These are phyloP conservation scores for Sporobolomyces pararoseus DNA, from an alignment of 768 basidiomycete genomes.

Conservation along the genomic window DNA sequence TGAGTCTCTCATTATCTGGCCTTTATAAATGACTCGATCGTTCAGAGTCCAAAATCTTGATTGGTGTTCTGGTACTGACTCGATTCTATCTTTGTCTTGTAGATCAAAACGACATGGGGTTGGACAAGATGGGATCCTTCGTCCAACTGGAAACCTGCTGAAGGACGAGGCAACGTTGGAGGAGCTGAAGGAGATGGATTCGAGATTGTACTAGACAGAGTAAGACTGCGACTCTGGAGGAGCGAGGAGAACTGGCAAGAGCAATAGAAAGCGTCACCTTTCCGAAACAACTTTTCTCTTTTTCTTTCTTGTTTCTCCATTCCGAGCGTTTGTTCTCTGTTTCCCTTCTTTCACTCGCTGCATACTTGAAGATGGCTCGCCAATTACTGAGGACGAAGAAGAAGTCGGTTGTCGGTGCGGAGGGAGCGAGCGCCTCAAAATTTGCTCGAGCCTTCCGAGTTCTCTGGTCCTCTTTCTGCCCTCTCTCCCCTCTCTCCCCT, in stretches of 20 bases:
- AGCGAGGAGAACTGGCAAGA: slow-evolving; percentile 33
- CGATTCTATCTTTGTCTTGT: not conserved
- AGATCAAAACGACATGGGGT: slow-evolving; percentile 68
- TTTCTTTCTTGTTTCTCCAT: no score
- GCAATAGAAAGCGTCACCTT: no score
- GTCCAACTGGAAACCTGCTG: slow-evolving; percentile 2
- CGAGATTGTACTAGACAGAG: slow-evolving; percentile 42
- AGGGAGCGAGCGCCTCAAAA: not conserved
- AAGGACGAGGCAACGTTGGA: slow-evolving; percentile 16
- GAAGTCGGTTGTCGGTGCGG: not conserved
- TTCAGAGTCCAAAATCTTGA: not conserved
- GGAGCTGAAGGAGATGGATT: slow-evolving; percentile 36
- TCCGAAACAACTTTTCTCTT: not conserved
- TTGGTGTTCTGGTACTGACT: no score
- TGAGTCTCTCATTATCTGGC: slow-evolving; percentile 45
- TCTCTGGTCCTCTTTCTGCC: not conserved
- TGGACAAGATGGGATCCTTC: slow-evolving; percentile 61
- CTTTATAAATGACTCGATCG: not conserved
- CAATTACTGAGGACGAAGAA: not conserved
- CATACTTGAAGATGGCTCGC: no score
- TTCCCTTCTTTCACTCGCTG: no score
- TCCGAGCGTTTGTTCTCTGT: no score
- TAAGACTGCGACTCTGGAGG: slow-evolving; percentile 39
- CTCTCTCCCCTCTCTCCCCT: not conserved
- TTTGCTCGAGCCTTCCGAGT: not conserved